Conservation (phyloP, 768 basidiomycete species). For the Suillus luteus region DNA sequence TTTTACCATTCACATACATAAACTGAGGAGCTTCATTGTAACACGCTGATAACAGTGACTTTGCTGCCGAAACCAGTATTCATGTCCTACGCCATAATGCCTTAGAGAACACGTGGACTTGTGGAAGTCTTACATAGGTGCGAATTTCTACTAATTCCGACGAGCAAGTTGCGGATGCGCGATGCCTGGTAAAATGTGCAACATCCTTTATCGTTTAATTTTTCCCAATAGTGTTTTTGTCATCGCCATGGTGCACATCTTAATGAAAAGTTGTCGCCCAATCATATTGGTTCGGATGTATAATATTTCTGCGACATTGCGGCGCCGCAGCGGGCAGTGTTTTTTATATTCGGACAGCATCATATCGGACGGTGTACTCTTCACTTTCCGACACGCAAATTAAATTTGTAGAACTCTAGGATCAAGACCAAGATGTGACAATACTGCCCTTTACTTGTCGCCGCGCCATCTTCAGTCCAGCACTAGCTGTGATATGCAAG, state of each 20-base stretch:
- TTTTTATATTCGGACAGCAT: not conserved
- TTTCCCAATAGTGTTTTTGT: not conserved
- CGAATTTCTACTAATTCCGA: not conserved
- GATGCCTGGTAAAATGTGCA: not conserved
- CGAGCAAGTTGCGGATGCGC: too few relatives aligned
- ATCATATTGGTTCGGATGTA: not conserved
- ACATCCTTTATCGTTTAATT: not conserved
- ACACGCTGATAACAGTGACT: too few relatives aligned
- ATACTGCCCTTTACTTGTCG: not conserved
- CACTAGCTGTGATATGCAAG: not conserved
- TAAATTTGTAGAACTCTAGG: not conserved
- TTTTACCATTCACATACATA: too few relatives aligned
- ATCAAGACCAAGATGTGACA: not conserved
- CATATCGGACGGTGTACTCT: not conserved
- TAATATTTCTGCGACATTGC: not conserved
- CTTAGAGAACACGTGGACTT: not conserved
- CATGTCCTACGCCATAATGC: not conserved
- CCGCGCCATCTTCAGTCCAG: not conserved
- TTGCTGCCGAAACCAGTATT: not conserved
- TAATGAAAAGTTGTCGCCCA: not conserved
- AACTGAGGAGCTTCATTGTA: too few relatives aligned
- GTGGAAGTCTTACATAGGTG: not conserved
- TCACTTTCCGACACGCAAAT: not conserved
- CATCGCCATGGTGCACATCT: not conserved
- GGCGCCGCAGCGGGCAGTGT: not conserved